A percentile compares a stretch with the other conserved stretches of the same genome.
Evolutionary conservation across 108 stramenopile species (phyloP).

Genomic region (Licmophora abbreviata): DNA sequence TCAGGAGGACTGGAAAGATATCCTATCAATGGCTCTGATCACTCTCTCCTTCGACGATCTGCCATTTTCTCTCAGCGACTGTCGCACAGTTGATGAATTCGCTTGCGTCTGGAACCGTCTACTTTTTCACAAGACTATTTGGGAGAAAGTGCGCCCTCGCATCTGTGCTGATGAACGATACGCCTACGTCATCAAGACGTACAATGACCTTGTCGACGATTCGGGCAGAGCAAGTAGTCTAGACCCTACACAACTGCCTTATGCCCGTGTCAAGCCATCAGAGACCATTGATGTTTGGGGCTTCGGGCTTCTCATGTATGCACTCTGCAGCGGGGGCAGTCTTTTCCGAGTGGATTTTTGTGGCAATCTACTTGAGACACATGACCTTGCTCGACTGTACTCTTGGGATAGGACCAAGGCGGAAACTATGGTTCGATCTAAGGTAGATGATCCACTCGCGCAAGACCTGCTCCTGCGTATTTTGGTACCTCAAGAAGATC

Average conservation of each 20-base stretch:
- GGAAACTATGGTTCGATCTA: constrained; percentile 4
- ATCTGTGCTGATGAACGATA: constrained; percentile 5
- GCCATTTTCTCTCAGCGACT: constrained; percentile 15
- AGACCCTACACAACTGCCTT: constrained; percentile 12
- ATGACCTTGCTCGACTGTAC: constrained; percentile 3
- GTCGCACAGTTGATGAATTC: constrained; percentile 13
- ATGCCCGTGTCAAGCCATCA: background rate
- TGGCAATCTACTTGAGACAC: background rate
- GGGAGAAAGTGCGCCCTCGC: constrained; percentile 22
- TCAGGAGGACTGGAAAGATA: constrained; percentile 17
- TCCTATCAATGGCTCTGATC: constrained; percentile 17
- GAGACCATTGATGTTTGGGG: constrained; percentile 6
- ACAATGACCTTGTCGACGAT: constrained; percentile 18
- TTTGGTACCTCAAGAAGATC: constrained; percentile 14
- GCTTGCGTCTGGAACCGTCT: constrained; percentile 15
- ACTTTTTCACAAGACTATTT: constrained; percentile 12
- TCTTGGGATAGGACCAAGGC: constrained; percentile 8
- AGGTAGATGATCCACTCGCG: constrained; percentile 20
- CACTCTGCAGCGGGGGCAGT: constrained; percentile 17
- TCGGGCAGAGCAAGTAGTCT: constrained; percentile 6
- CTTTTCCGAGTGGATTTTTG: constrained; percentile 19
- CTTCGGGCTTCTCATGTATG: constrained; percentile 27
- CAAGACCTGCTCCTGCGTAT: constrained; percentile 27
- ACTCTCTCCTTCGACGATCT: constrained; percentile 27
- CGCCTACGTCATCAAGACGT: constrained; percentile 28